A percentile compares a stretch with the other conserved stretches of the same genome.
These are phyloP conservation scores for Heracleum sosnowskyi DNA, from an alignment of 129 eudicot species.

Conservation along the genomic window DNA sequence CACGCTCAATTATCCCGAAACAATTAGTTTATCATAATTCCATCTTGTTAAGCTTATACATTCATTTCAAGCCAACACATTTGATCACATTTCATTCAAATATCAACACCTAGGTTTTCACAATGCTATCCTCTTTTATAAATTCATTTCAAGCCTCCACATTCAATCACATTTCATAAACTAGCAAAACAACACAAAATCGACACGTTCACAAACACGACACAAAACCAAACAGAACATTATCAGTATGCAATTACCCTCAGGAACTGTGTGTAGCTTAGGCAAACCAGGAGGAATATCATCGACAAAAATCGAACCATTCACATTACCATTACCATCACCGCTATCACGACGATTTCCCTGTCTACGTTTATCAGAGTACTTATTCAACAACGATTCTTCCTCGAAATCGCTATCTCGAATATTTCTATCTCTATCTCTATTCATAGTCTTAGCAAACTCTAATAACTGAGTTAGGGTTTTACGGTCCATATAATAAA, in stretches of 20 bases:
- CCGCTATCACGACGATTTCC: slow-evolving; percentile 25
- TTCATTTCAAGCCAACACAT: not conserved
- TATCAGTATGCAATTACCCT: slow-evolving; percentile 30
- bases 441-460: slow-evolving; percentile 63
- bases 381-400: slow-evolving; percentile 21
- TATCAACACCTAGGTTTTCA: no score
- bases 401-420: slow-evolving; percentile 7
- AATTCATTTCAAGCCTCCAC: no score
- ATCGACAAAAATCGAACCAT: slow-evolving; percentile 35
- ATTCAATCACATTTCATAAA: no score
- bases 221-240: not conserved
- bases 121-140: no score
- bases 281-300: slow-evolving; percentile 72
- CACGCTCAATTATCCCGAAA: no score
- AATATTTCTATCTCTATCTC: slow-evolving; percentile 12
- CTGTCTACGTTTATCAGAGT: slow-evolving; percentile 20
- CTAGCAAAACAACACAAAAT: no score
- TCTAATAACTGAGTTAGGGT: slow-evolving; percentile 81
- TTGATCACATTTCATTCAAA: no score
- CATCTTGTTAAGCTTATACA: not conserved
- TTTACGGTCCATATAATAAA: slow-evolving; percentile 89
- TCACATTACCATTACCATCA: slow-evolving; percentile 17
- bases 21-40: not conserved
- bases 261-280: slow-evolving; percentile 64
- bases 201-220: not conserved